Base-by-base conservation (phyloP, 2,329 filamentous ascomycete species). In the Tolypocladium tropicale region DNA sequence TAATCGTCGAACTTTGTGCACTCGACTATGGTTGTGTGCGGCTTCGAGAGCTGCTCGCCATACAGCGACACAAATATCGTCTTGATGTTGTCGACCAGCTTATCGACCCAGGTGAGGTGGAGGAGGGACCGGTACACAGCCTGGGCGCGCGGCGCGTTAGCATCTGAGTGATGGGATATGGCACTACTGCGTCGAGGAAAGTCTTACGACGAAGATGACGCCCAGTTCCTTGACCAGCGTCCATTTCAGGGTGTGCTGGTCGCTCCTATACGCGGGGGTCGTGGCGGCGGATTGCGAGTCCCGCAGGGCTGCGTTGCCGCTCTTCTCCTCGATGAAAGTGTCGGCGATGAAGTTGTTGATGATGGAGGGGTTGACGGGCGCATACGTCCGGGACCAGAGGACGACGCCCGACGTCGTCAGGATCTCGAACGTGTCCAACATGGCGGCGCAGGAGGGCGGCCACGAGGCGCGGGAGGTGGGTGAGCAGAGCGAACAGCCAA, bases 401-500 rank as follows among this genome's bases (percentile, higher is more conserved):
- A 99, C 94, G 60, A 99, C 92, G 56, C 94, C 94, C 4, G 92
- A 95, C 39, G 93, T 95, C 58, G 93, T 96, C 59, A 99, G 74
- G 62, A 99, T 94, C 74, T 99, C 93, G 71, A 99, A 99, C 18
- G 89, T 88, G 76, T 99, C 94, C 74, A 99, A 76, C 93, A 97
- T 97, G 57, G 63, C 70, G 64, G 56, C 53, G 57, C 23, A 43
- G 53, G 50, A 14, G 23, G 43, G 25, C 28, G 28, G 18, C 46
- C 33, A n/a, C 46, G 18, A n/a, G 46, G 28, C 46, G 28, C 18
- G 23, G 2, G 43, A 48, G 14, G 28, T 12, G 46, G 43, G 46
- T 21, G 5, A 16, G 14, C 4, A 3, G 28, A 32, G 28, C 5
- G 16, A 16, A 33, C 2, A 18, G 18, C 18, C 18, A 32, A 14